Conservation (phyloP, 345 rosid species). For the Turnera subulata region DNA sequence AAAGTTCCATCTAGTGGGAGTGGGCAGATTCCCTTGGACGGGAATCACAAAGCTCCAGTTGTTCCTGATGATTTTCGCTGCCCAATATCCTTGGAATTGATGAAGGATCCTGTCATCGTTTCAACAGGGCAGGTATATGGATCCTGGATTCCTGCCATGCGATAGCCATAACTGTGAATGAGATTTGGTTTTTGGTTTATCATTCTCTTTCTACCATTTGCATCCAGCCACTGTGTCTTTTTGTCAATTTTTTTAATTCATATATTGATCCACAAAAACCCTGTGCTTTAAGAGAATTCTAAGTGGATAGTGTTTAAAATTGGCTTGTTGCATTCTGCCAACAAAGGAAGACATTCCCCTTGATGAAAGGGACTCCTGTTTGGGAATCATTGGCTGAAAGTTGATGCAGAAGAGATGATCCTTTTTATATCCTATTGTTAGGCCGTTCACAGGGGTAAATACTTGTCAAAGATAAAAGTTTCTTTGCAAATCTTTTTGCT, state of each 20-base stretch:
- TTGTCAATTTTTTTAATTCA: too few relatives aligned
- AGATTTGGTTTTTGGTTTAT: neutral
- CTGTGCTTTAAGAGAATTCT: too few relatives aligned
- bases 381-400: neutral
- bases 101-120: slow-evolving; percentile 98
- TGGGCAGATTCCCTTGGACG: slow-evolving; percentile 56
- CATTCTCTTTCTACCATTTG: neutral
- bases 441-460: neutral
- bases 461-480: too few relatives aligned
- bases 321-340: neutral
- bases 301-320: neutral
- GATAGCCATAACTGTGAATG: slow-evolving; percentile 1
- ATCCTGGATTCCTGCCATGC: slow-evolving; percentile 11
- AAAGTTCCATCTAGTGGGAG: slow-evolving; percentile 37
- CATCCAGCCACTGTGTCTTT: neutral
- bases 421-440: neutral
- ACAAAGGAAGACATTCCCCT: neutral
- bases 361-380: neutral
- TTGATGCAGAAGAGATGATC: neutral
- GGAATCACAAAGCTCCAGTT: slow-evolving; percentile 56
- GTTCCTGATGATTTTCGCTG: slow-evolving; percentile 97
- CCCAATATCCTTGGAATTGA: slow-evolving; percentile 91
- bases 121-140: slow-evolving; percentile 86
- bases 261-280: too few relatives aligned
- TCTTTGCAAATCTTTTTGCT: too few relatives aligned